A percentile compares a stretch with the other conserved stretches of the same genome.
These are phyloP conservation scores for Sonneratia caseolaris DNA, from an alignment of 345 rosid genomes.

Conservation along the genomic window DNA sequence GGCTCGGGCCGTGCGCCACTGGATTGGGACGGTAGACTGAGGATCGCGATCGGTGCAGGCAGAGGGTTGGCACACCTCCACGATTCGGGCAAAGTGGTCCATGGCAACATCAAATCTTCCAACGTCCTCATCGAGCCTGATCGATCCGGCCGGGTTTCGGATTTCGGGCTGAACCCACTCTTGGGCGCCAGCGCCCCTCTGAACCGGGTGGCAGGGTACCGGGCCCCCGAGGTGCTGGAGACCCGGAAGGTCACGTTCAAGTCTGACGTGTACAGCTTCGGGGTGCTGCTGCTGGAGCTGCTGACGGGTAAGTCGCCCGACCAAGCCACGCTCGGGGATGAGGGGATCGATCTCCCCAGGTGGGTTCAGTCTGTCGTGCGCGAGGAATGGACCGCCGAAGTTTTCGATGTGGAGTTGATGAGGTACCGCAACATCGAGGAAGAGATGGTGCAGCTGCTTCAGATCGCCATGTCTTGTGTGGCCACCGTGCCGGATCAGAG, in stretches of 20 bases:
- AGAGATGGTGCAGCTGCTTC: slow-evolving; percentile 95
- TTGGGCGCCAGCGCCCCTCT: slow-evolving; percentile 53
- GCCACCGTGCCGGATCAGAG: slow-evolving; percentile 82
- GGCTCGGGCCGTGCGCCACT: slow-evolving; percentile 85
- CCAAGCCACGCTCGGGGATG: slow-evolving; percentile 89
- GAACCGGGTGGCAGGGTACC: slow-evolving; percentile 73
- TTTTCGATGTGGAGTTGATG: slow-evolving; percentile 86
- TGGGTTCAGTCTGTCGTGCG: slow-evolving; percentile 98
- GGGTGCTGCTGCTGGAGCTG: slow-evolving; percentile 73
- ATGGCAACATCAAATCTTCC: slow-evolving; percentile 90
- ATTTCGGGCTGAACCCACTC: slow-evolving; percentile 71
- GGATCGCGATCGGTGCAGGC: slow-evolving; percentile 60
- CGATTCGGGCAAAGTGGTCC: slow-evolving; percentile 48
- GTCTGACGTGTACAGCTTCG: slow-evolving; percentile 93
- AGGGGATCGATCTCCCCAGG: slow-evolving; percentile 88
- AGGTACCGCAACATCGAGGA: slow-evolving; percentile 82
- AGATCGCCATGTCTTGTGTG: slow-evolving; percentile 89
- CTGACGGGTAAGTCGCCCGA: slow-evolving; percentile 91
- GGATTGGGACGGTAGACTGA: slow-evolving; percentile 87
- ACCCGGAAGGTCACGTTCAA: slow-evolving; percentile 67
- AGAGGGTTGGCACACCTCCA: slow-evolving; percentile 78
- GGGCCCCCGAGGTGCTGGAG: slow-evolving; percentile 84
- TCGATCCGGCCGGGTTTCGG: slow-evolving; percentile 57
- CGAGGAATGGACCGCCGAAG: slow-evolving; percentile 99
- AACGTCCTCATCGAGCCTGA: slow-evolving; percentile 68